Evolutionary conservation across 139 green algal genomes (phyloP).

Genomic region (Raphidocelis subcapitata): DNA sequence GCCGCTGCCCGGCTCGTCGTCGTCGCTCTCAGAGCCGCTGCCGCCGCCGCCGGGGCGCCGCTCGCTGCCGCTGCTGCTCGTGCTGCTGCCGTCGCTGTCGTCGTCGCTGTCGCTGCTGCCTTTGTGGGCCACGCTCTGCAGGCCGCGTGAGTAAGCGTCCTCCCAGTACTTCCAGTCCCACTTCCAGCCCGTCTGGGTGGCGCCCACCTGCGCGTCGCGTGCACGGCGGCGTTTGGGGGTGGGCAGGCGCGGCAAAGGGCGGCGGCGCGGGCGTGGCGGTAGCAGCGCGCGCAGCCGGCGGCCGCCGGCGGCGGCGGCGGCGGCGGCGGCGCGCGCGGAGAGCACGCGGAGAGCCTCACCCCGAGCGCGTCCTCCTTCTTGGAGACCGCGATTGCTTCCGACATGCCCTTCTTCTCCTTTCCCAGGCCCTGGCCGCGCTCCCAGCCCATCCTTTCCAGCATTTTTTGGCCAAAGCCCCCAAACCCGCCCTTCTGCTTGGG

Average conservation of each 20-base stretch:
- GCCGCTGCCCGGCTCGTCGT: neutral
- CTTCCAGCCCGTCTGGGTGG: conserved; percentile 35
- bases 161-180: conserved; percentile 84
- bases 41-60: conserved; percentile 2
- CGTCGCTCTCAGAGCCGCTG: neutral
- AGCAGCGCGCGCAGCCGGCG: neutral
- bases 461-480: conserved; percentile 78
- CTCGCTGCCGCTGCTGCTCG: conserved; percentile 1
- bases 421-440: conserved; percentile 75
- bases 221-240: too few species aligned
- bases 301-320: neutral
- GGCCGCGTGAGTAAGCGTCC: conserved; percentile 63
- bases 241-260: neutral
- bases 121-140: conserved; percentile 1
- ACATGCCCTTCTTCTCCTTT: conserved; percentile 66
- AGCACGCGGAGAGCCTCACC: conserved; percentile 37
- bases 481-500: conserved; percentile 62
- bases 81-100: conserved; percentile 9
- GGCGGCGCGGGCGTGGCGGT: neutral
- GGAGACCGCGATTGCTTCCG: conserved; percentile 73
- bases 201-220: conserved; percentile 57
- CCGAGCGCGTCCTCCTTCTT: conserved; percentile 84
- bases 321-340: neutral
- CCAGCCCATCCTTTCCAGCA: conserved; percentile 85
- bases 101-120: conserved; percentile 4